Evolutionary conservation across 2,329 filamentous ascomycete species (phyloP).

Genomic region (Didymella segeticola): DNA sequence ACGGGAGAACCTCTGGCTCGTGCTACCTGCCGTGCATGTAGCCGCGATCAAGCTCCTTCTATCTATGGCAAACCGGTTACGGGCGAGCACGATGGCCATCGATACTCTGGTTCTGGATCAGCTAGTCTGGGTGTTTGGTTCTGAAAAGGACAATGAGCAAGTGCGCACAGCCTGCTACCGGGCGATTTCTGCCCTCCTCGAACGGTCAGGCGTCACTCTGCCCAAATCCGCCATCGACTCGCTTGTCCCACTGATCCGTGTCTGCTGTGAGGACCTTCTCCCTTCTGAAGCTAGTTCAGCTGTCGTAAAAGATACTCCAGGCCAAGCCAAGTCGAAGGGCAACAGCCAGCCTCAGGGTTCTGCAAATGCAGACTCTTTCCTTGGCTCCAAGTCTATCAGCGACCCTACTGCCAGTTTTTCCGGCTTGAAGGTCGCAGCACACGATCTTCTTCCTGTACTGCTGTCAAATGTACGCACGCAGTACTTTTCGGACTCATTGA

Average conservation of each 20-base stretch:
- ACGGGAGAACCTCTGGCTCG: slow-evolving; percentile 76
- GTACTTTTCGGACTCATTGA: slow-evolving; percentile 72
- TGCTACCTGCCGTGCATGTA: slow-evolving; percentile 76
- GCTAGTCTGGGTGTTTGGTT: slow-evolving; percentile 71
- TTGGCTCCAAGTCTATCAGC: slow-evolving; percentile 53
- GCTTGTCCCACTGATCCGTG: slow-evolving; percentile 66
- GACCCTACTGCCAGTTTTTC: slow-evolving; percentile 47
- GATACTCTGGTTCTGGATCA: slow-evolving; percentile 74
- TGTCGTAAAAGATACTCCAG: slow-evolving; percentile 46
- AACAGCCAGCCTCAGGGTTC: slow-evolving; percentile 45
- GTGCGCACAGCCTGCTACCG: slow-evolving; percentile 69
- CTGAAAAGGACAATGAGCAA: slow-evolving; percentile 56
- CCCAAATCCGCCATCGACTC: slow-evolving; percentile 70
- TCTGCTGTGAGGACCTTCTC: slow-evolving; percentile 78
- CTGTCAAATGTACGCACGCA: slow-evolving; percentile 70
- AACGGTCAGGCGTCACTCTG: slow-evolving; percentile 69
- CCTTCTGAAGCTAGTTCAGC: slow-evolving; percentile 48
- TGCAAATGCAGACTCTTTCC: slow-evolving; percentile 76
- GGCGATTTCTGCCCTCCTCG: slow-evolving; percentile 64
- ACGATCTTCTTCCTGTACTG: slow-evolving; percentile 66
- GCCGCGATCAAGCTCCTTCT: slow-evolving; percentile 70
- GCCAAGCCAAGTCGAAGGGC: slow-evolving; percentile 52
- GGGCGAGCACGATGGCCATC: slow-evolving; percentile 64
- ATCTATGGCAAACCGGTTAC: slow-evolving; percentile 65
- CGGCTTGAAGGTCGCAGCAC: slow-evolving; percentile 64